phyloP scores from a whole-genome alignment of 2,329 filamentous ascomycete species.

The Apiospora malaysiana region DNA sequence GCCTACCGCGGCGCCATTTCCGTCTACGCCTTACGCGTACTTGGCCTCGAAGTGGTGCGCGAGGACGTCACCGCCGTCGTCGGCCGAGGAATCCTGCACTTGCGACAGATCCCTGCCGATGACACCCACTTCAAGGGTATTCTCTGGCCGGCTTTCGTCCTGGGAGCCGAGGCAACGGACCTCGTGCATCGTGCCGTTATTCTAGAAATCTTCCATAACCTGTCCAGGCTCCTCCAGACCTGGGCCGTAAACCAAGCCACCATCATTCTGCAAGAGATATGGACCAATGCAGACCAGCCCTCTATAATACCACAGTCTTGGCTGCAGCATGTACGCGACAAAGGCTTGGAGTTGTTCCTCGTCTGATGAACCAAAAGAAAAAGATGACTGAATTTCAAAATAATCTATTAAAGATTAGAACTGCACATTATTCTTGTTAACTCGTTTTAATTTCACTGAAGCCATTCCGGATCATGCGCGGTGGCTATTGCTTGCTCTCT shows the following conservation, averaged over 20 bases:
- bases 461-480: too few species aligned
- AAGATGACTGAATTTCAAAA: background rate
- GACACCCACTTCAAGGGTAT: conserved; percentile 28
- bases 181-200: conserved; percentile 19
- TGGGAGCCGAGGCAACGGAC: conserved; percentile 24
- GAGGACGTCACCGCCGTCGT: background rate
- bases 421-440: conserved; percentile 5
- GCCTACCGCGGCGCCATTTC: conserved; percentile 25
- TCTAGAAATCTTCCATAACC: conserved; percentile 15
- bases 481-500: background rate
- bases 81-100: conserved; percentile 21
- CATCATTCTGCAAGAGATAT: conserved; percentile 12
- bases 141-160: conserved; percentile 26
- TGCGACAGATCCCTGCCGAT: conserved; percentile 21
- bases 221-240: conserved; percentile 4
- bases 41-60: conserved; percentile 7
- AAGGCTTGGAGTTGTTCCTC: conserved; percentile 28
- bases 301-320: background rate
- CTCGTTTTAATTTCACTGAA: background rate
- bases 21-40: conserved; percentile 20
- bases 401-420: background rate
- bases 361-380: background rate
- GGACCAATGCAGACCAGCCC: background rate
- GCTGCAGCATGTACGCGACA: conserved; percentile 21
- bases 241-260: conserved; percentile 20